Base-by-base conservation (phyloP, 768 basidiomycete species). In the Gelatoporia subvermispora region DNA sequence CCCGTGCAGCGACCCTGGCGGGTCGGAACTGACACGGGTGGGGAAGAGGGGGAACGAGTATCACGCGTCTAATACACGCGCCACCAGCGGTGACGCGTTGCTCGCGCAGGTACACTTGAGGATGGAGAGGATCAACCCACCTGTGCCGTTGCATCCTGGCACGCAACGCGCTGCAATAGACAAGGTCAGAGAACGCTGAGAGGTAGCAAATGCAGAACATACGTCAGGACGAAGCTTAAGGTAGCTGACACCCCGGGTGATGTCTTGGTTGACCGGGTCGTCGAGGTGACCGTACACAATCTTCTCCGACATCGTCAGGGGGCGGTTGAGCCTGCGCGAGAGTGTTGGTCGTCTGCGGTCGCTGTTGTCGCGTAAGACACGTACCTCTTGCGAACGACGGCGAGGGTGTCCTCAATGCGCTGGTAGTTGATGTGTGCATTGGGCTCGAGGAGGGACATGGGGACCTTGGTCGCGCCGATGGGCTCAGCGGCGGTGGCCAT, bases 161-260 rank as follows among this genome's bases (percentile, higher is more conserved):
- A 91, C 49, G 88, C 88, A 45, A 90, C 88, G 57, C 90, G 85
- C 88, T 90, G 61, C 46, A 41, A 22, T 22, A 9, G 17, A 20
- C 8, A 35, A n/a, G 31, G 56, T 49, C 40, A 48, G 39, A 24
- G 2, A 3, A 20, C 13, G 42, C 3, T 20, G 16, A 25, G 10
- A 2, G 20, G 16, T 44, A 34, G 36, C 21, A 23, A 1, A 31
- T 35, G 23, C n/a, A 38, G n/a, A 22, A 23, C 92, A 60, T 65
- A 95, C 95, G 72, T 98, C 96, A 35, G 96, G 95, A 56, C 96
- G 84, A 39, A 99, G 85, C 74, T 93, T 97, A 70, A 99, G 84
- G 75, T 99, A 98, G 65, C 91, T 94, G 46, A 77, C 78, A 48
- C 96, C 96, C 43, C 95, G 88, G 50, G 80, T 79, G 63, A 99